A percentile compares a stretch with the other conserved stretches of the same genome.
phyloP scores from a whole-genome alignment of 805 yeast genomes.

The Blastobotrys muscicola region DNA sequence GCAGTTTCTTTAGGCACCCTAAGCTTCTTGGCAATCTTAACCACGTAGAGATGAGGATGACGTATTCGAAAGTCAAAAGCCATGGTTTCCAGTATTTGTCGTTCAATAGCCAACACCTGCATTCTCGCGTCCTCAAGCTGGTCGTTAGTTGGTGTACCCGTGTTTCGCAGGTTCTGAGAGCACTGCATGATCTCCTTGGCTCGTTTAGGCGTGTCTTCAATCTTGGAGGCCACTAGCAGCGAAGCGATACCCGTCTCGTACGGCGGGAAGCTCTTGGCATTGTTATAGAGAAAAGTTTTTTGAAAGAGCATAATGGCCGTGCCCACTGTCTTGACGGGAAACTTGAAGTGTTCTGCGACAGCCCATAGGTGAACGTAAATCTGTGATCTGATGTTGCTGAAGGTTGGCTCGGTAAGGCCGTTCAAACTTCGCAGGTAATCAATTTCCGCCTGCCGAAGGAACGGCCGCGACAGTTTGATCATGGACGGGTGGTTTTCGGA shows the following conservation, averaged over 20 bases:
- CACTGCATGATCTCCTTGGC: conserved; percentile 47
- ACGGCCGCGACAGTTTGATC: conserved; percentile 43
- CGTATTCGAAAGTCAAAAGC: conserved; percentile 72
- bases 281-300: conserved; percentile 54
- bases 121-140: conserved; percentile 47
- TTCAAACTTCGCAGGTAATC: conserved; percentile 41
- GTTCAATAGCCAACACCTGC: conserved; percentile 52
- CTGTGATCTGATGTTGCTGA: conserved; percentile 42
- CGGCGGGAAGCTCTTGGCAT: conserved; percentile 3
- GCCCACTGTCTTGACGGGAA: conserved; percentile 59
- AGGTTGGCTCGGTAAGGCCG: conserved; percentile 38
- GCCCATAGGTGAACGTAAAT: conserved; percentile 16
- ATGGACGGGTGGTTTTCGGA: conserved; percentile 9
- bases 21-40: conserved; percentile 49
- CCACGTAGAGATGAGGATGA: conserved; percentile 55
- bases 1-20: conserved; percentile 22
- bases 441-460: conserved; percentile 45
- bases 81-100: conserved; percentile 63
- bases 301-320: conserved; percentile 68
- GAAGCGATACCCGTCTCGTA: conserved; percentile 57
- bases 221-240: conserved; percentile 61
- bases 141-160: conserved; percentile 20
- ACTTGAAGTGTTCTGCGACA: conserved; percentile 13
- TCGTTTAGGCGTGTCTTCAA: conserved; percentile 78
- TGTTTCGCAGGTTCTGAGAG: conserved; percentile 19